phyloP scores from a whole-genome alignment of 1,284 basidiomycete genomes.

The Trichosporon coremiiforme region DNA sequence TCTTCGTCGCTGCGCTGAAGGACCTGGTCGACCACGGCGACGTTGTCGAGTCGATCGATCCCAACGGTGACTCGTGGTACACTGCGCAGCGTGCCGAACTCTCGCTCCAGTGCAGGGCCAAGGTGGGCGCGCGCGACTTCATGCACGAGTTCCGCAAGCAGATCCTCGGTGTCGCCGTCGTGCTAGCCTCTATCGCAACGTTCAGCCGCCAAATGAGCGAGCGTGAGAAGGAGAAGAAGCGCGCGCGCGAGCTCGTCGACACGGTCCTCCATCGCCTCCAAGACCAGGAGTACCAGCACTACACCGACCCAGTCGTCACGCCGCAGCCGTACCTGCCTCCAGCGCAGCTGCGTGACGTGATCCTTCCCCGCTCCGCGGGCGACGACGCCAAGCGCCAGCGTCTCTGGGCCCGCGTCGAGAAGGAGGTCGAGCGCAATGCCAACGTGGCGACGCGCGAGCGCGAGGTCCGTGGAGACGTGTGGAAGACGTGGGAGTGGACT shows the following conservation, averaged over 20 bases:
- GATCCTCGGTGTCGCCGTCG: slow-evolving; percentile 52
- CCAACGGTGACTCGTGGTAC: slow-evolving; percentile 73
- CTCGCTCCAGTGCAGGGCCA: slow-evolving; percentile 69
- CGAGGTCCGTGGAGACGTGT: slow-evolving; percentile 75
- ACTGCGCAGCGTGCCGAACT: slow-evolving; percentile 74
- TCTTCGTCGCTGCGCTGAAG: slow-evolving; percentile 68
- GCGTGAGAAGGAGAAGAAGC: slow-evolving; percentile 67
- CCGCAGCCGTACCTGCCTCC: slow-evolving; percentile 82
- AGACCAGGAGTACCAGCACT: slow-evolving; percentile 68
- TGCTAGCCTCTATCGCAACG: slow-evolving; percentile 48
- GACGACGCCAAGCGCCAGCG: slow-evolving; percentile 64
- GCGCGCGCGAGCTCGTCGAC: slow-evolving; percentile 74
- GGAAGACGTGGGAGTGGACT: slow-evolving; percentile 62
- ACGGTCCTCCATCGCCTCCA: slow-evolving; percentile 77
- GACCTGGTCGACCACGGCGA: slow-evolving; percentile 79
- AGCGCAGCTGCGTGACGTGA: slow-evolving; percentile 84
- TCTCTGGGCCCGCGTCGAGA: slow-evolving; percentile 84
- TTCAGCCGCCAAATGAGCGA: slow-evolving; percentile 59
- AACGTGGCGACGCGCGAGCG: slow-evolving; percentile 88
- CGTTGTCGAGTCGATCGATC: slow-evolving; percentile 71
- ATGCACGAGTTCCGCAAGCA: slow-evolving; percentile 71
- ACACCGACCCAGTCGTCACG: slow-evolving; percentile 76
- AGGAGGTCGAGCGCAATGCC: slow-evolving; percentile 86
- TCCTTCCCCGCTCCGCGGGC: slow-evolving; percentile 80
- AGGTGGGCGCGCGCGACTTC: slow-evolving; percentile 67